Conservation (phyloP, 208 protist species). For the Leishmania aethiopica region DNA sequence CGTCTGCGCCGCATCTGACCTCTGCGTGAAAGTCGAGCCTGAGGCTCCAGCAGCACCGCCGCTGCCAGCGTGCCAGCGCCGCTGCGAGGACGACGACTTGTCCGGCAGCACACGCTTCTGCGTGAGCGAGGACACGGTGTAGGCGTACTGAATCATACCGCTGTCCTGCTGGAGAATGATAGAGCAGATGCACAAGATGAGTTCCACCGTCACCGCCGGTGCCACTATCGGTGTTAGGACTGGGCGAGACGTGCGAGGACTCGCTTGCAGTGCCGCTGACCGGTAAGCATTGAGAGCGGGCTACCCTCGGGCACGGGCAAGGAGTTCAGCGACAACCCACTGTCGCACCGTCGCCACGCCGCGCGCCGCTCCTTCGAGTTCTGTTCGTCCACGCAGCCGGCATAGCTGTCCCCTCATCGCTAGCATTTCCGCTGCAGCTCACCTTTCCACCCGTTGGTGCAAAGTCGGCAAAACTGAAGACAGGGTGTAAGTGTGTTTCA, state of each 20-base stretch:
- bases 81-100: conserved; percentile 28
- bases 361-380: neutral
- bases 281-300: neutral
- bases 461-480: conserved; percentile 8
- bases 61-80: conserved; percentile 21
- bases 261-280: neutral
- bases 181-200: conserved; percentile 57
- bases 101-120: conserved; percentile 39
- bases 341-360: neutral
- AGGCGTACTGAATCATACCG: conserved; percentile 58
- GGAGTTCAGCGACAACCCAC: neutral
- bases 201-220: conserved; percentile 52
- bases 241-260: neutral
- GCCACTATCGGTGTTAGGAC: conserved; percentile 26
- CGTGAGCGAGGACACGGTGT: conserved; percentile 55
- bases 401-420: neutral
- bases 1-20: conserved; percentile 2
- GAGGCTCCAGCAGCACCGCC: neutral
- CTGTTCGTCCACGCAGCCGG: neutral
- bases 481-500: too few relatives aligned
- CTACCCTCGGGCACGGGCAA: neutral
- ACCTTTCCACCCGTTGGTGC: neutral
- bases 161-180: conserved; percentile 57
- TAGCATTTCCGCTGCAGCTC: neutral
- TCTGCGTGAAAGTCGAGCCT: conserved; percentile 6